These are phyloP conservation scores for Plantago elongata DNA, from an alignment of 257 asterid species.

Conservation along the genomic window DNA sequence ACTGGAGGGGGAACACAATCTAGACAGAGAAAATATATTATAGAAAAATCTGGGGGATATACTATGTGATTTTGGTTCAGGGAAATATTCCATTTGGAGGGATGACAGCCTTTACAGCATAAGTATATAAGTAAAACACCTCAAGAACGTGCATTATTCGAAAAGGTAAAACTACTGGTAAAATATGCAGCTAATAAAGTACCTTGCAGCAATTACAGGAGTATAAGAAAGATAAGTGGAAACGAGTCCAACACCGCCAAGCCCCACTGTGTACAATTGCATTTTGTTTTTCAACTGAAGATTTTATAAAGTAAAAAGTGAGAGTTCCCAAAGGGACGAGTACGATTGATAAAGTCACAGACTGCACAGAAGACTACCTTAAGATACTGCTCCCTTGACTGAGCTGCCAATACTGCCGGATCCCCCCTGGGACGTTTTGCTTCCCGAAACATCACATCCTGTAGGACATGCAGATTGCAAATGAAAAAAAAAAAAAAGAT, in stretches of 20 bases:
- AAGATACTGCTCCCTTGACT: slow-evolving; percentile 73
- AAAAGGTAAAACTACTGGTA: background rate
- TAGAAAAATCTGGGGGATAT: background rate
- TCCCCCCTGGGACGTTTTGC: slow-evolving; percentile 62
- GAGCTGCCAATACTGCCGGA: slow-evolving; percentile 79
- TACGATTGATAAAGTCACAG: background rate
- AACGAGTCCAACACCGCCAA: slow-evolving; percentile 75
- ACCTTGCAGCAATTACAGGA: slow-evolving; percentile 87
- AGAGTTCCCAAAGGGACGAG: slow-evolving; percentile 3
- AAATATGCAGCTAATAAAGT: background rate
- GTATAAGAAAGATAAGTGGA: slow-evolving; percentile 74
- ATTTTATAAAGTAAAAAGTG: slow-evolving; percentile 14
- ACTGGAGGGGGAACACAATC: too few species aligned
- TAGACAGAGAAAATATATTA: too few species aligned
- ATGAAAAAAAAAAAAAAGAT: background rate
- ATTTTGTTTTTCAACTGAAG: slow-evolving; percentile 71
- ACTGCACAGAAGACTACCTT: slow-evolving; percentile 39
- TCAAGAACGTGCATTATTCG: slow-evolving; percentile 1
- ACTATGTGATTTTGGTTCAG: background rate
- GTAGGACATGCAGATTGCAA: slow-evolving; percentile 6
- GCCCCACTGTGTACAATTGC: slow-evolving; percentile 70
- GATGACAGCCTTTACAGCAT: slow-evolving; percentile 6
- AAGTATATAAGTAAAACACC: background rate
- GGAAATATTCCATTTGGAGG: slow-evolving; percentile 15
- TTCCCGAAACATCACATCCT: slow-evolving; percentile 88